These are phyloP conservation scores for Diacronema lutheri DNA, from an alignment of 78 protist genomes.

Conservation along the genomic window DNA sequence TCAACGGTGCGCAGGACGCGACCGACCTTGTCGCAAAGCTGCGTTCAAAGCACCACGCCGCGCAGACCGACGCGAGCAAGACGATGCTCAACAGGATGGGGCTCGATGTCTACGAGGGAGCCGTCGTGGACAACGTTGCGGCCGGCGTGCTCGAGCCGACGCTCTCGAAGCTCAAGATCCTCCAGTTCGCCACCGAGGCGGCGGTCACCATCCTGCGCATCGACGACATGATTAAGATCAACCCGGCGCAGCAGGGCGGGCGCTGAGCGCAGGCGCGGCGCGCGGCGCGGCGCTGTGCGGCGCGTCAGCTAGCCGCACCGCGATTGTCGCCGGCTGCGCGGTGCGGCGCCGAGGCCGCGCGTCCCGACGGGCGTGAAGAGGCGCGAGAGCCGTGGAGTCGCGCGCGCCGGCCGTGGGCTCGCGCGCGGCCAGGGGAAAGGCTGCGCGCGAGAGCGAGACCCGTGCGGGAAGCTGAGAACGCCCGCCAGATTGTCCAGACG, in stretches of 20 bases:
- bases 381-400: too few species aligned
- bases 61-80: slow-evolving; percentile 79
- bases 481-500: too few species aligned
- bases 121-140: slow-evolving; percentile 69
- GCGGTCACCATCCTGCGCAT: slow-evolving; percentile 95
- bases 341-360: too few species aligned
- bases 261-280: too few species aligned
- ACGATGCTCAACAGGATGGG: background rate
- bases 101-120: background rate
- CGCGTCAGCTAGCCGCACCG: too few species aligned
- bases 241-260: slow-evolving; percentile 45
- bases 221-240: slow-evolving; percentile 89
- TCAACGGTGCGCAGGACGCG: slow-evolving; percentile 97
- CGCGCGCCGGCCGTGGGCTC: too few species aligned
- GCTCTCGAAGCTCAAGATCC: slow-evolving; percentile 85
- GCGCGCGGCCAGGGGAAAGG: too few species aligned
- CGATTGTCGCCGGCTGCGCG: too few species aligned
- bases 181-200: slow-evolving; percentile 98
- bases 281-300: too few species aligned
- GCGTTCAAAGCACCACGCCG: slow-evolving; percentile 86
- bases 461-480: too few species aligned
- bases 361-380: too few species aligned
- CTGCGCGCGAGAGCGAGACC: too few species aligned
- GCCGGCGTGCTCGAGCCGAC: slow-evolving; percentile 99
- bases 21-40: slow-evolving; percentile 95